Conservation (phyloP, 371 early-diverging fungal genomes). For the Circinella minor region DNA sequence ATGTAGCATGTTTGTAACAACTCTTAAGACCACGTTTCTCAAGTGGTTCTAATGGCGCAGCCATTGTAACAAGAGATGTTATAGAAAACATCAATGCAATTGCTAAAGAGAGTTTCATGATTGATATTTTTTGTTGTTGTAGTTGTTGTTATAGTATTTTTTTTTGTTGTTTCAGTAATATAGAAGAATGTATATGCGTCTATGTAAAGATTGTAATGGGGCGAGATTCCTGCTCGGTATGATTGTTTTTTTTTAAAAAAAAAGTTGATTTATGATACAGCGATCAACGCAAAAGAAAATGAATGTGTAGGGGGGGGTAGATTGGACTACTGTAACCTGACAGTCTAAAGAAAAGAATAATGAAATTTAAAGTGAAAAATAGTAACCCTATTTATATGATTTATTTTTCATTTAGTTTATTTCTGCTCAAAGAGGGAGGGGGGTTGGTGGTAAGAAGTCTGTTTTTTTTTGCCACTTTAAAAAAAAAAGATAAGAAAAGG, state of each 20-base stretch:
- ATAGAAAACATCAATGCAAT: conserved; percentile 8
- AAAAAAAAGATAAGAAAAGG: background rate
- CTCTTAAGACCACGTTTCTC: conserved; percentile 21
- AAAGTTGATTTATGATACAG: conserved; percentile 7
- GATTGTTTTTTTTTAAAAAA: too few species aligned
- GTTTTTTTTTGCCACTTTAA: too few species aligned
- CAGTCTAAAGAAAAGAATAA: background rate
- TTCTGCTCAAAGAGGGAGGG: background rate
- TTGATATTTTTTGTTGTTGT: background rate
- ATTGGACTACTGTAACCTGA: conserved; percentile 3
- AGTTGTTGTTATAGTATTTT: background rate
- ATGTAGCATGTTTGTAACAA: conserved; percentile 27
- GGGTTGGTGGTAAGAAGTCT: background rate
- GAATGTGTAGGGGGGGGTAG: background rate
- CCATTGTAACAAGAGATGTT: conserved; percentile 9
- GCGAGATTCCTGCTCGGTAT: background rate
- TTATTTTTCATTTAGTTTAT: background rate
- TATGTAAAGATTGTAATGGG: background rate
- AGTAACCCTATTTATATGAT: background rate
- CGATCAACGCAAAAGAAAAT: conserved; percentile 13
- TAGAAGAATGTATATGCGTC: conserved; percentile 1
- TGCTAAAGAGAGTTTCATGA: conserved; percentile 1
- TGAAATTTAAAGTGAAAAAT: background rate
- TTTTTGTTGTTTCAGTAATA: background rate
- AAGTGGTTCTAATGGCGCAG: conserved; percentile 14